Percentiles rank a stretch among this genome's conserved stretches.
phyloP scores from a whole-genome alignment of 768 basidiomycete genomes.

The Auricularia heimuer region DNA sequence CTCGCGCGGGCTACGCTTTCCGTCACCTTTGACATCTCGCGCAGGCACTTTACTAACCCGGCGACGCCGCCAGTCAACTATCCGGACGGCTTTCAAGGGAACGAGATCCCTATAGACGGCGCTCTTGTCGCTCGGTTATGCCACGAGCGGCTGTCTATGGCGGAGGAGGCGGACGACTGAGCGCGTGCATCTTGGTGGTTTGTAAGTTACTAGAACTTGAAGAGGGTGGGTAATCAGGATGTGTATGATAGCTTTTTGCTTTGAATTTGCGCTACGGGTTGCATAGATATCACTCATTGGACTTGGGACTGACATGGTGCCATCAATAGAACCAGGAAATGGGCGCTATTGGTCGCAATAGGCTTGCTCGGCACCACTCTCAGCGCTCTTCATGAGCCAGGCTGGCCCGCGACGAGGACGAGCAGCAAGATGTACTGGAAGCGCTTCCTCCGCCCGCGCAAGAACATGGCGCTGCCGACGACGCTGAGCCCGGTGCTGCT shows the following conservation, averaged over 20 bases:
- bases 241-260: too few relatives aligned
- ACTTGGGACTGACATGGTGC: too few relatives aligned
- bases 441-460: background rate
- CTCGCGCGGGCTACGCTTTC: conserved; percentile 2
- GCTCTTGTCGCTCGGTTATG: conserved; percentile 53
- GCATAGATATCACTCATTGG: too few relatives aligned
- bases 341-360: too few relatives aligned
- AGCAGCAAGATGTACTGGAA: background rate
- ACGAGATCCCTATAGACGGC: conserved; percentile 75
- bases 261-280: too few relatives aligned
- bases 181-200: background rate
- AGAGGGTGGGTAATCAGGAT: too few relatives aligned
- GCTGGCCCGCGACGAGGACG: too few relatives aligned
- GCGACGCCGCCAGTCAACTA: conserved; percentile 58
- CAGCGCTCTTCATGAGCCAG: too few relatives aligned
- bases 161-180: conserved; percentile 53
- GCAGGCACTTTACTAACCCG: conserved; percentile 66
- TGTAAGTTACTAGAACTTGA: too few relatives aligned
- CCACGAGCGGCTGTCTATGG: conserved; percentile 44
- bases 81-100: conserved; percentile 81
- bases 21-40: background rate
- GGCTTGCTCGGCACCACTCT: too few relatives aligned
- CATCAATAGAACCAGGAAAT: too few relatives aligned
- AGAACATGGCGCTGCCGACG: background rate
- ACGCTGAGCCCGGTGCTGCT: conserved; percentile 38